Percentiles rank a stretch among this genome's conserved stretches.
phyloP scores from a whole-genome alignment of 495 filamentous ascomycete species.

The Lichina pygmaea region DNA sequence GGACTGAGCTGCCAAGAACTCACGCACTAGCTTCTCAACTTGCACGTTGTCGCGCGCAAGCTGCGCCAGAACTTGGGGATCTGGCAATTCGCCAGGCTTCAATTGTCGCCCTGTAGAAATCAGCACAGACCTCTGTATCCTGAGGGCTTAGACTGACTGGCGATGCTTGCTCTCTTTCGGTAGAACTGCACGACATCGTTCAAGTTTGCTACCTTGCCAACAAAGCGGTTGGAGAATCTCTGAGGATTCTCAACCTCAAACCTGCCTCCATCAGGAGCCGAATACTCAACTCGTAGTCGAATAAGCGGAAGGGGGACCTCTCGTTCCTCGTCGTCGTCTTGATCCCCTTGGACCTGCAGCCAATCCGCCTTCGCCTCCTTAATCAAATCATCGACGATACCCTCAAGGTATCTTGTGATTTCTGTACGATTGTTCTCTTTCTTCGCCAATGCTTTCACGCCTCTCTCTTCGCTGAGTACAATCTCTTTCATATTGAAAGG shows the following conservation, averaged over 20 bases:
- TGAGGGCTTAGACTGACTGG: conserved; percentile 4
- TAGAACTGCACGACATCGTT: conserved; percentile 88
- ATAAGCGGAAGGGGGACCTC: conserved; percentile 54
- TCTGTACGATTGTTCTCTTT: conserved; percentile 60
- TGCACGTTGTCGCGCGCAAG: conserved; percentile 49
- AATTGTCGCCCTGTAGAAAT: conserved; percentile 7
- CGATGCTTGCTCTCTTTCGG: conserved; percentile 41
- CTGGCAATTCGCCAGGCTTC: conserved; percentile 21
- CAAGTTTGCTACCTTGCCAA: conserved; percentile 69
- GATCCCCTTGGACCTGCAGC: conserved; percentile 38
- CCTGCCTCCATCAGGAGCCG: conserved; percentile 58
- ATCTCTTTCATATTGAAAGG: conserved; percentile 80
- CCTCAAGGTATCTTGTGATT: conserved; percentile 47
- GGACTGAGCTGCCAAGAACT: conserved; percentile 60
- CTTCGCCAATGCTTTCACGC: conserved; percentile 48
- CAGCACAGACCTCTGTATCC: neutral
- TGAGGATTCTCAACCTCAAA: conserved; percentile 93
- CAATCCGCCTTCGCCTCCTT: conserved; percentile 60
- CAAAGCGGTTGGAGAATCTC: conserved; percentile 83
- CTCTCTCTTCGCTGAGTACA: conserved; percentile 42
- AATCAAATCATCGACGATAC: conserved; percentile 62
- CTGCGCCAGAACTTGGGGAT: conserved; percentile 29
- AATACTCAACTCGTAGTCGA: conserved; percentile 71
- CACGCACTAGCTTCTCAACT: conserved; percentile 64
- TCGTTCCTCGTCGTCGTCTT: conserved; percentile 22